Evolutionary conservation across 192 early-diverging fungal species (phyloP), one percentile per base, ranked within the genome.

Genomic region (Coemansia biformis): DNA sequence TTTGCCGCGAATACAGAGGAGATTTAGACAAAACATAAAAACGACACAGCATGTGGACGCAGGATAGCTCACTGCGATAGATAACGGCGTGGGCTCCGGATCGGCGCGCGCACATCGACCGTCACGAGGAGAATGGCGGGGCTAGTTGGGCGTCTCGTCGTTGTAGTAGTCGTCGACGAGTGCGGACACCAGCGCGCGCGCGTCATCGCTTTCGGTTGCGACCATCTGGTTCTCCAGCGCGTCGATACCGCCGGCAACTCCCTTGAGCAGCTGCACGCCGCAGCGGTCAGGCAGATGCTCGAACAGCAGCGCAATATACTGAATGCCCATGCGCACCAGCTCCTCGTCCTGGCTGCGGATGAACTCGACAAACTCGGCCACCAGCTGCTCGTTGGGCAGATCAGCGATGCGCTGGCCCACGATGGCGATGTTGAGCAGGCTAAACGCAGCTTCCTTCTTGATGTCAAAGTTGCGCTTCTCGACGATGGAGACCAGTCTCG

Each of bases 381-480:
- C 48, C 35, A 72, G 34, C 12, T 43, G 56, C 5, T 44, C 47
- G 13, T 59, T 64, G 0, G 68, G 68, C 57, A 72, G 16, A 4
- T 56, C 57, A 0, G 13, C 21, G 4, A 55, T 38, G 10, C 57
- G 32, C 15, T 34, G 22, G 30, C 49, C 61, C 16, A 59, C 54
- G 22, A 72, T 77, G 13, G 81, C 81, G 23, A 83, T 76, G 48
- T 85, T 82, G 43, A 83, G 66, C 50, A 85, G 38, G 46, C 83
- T 75, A 37, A 75, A 80, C 2, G 81, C 83, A 3, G 83, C 83
- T 62, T 82, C 83, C 58, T 85, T 81, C 38, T 82, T 78, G 39
- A 85, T 79, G 38, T 87, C 86, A 66, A 81, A 87, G 39, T 74
- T 76, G 30, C 77, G 69, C 46, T 70, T 79, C 17, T 75, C 67